Evolutionary conservation across 1,284 basidiomycete species (phyloP).

Genomic region (Rhodotorula sp.): DNA sequence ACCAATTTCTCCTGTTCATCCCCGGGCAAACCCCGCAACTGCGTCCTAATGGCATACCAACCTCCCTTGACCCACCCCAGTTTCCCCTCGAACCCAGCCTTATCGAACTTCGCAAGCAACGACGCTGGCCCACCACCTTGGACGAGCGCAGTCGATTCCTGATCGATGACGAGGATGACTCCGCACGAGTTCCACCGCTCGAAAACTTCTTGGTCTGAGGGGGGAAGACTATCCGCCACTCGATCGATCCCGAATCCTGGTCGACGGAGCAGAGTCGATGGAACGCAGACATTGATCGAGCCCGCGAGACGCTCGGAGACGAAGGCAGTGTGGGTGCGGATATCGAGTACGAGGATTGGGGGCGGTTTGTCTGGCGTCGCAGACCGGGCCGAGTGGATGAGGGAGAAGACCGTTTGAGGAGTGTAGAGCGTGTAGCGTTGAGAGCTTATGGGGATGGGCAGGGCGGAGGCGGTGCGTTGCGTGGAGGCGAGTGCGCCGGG

Average conservation of each 20-base stretch:
- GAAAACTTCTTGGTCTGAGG: conserved; percentile 52
- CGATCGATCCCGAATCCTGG: conserved; percentile 74
- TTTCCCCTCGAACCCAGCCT: conserved; percentile 64
- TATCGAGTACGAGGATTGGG: conserved; percentile 67
- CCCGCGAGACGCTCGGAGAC: conserved; percentile 60
- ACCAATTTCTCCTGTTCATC: conserved; percentile 5
- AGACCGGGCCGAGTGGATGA: not conserved
- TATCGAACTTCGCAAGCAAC: conserved; percentile 78
- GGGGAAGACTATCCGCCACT: conserved; percentile 71
- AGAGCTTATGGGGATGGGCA: not conserved
- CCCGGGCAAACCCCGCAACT: not conserved
- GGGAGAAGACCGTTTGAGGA: conserved; percentile 17
- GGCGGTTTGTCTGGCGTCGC: not conserved
- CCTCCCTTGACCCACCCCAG: conserved; percentile 78
- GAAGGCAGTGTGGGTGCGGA: conserved; percentile 76
- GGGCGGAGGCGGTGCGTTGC: not conserved
- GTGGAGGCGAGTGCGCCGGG: not conserved
- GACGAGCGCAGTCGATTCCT: conserved; percentile 63
- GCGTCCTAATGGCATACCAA: conserved; percentile 60
- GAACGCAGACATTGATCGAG: conserved; percentile 86
- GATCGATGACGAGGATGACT: conserved; percentile 75
- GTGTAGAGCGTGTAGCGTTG: conserved; percentile 16
- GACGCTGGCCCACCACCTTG: conserved; percentile 68
- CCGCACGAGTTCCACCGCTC: conserved; percentile 51
- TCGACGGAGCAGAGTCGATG: conserved; percentile 88